phyloP scores from a whole-genome alignment of 768 basidiomycete genomes.

The Tricholoma sp. region DNA sequence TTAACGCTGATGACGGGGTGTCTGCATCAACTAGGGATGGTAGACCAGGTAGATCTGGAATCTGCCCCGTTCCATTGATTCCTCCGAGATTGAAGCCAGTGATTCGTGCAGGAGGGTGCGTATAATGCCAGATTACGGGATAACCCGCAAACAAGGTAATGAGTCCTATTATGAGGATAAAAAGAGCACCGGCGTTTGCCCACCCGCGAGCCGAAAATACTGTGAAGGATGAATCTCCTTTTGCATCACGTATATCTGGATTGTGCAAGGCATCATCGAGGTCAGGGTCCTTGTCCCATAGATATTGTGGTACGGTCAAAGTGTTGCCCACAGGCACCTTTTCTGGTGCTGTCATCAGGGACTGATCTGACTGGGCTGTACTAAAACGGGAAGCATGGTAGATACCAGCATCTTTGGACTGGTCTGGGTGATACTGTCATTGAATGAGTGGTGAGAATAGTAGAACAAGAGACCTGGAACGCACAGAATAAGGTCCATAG shows the following conservation, averaged over 20 bases:
- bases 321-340: constrained; percentile 39
- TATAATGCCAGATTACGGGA: constrained; percentile 67
- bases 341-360: constrained; percentile 25
- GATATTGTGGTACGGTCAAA: constrained; percentile 61
- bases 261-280: constrained; percentile 89
- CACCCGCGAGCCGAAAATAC: constrained; percentile 82
- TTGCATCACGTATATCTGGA: constrained; percentile 69
- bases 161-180: constrained; percentile 62
- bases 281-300: constrained; percentile 85
- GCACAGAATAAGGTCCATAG: constrained; percentile 85
- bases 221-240: constrained; percentile 54
- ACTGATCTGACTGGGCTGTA: constrained; percentile 37
- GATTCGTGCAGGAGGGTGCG: constrained; percentile 24
- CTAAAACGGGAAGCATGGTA: constrained; percentile 55
- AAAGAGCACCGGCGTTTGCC: constrained; percentile 69
- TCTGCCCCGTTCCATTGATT: constrained; percentile 83
- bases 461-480: constrained; percentile 18
- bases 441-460: constrained; percentile 4
- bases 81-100: constrained; percentile 84
- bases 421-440: constrained; percentile 53
- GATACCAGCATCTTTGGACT: constrained; percentile 36
- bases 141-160: constrained; percentile 84
- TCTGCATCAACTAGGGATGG: constrained; percentile 70
- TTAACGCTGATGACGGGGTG: constrained; percentile 56
- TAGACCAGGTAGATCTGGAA: constrained; percentile 67